These are phyloP conservation scores for Flaveria bidentis DNA, from an alignment of 129 eudicot genomes.

Conservation along the genomic window DNA sequence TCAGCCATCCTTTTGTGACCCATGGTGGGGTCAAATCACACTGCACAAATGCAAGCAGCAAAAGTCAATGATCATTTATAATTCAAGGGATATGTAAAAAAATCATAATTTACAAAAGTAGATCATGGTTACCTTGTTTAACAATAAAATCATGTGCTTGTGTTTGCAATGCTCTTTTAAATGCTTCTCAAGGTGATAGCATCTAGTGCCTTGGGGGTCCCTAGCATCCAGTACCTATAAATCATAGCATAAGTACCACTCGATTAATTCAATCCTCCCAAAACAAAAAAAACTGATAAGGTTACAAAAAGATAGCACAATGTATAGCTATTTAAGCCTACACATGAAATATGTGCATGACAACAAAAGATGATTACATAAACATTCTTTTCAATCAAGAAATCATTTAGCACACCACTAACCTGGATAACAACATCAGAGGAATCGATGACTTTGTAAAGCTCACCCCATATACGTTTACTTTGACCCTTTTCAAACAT, in stretches of 20 bases:
- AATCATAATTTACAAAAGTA: not conserved
- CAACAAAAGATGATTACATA: not conserved
- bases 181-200: constrained; percentile 95
- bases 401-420: constrained; percentile 3
- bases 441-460: constrained; percentile 95
- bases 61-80: not conserved
- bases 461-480: constrained; percentile 99
- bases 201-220: constrained; percentile 96
- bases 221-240: constrained; percentile 94
- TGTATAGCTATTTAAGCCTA: not conserved
- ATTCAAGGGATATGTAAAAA: not conserved
- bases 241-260: not conserved
- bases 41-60: constrained; percentile 33
- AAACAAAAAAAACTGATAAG: not conserved
- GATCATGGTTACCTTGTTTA: constrained; percentile 65
- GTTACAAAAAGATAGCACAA: not conserved
- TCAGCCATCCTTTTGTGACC: constrained; percentile 98
- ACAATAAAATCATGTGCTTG: constrained; percentile 78
- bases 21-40: constrained; percentile 98
- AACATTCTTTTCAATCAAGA: not conserved
- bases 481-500: constrained; percentile 99
- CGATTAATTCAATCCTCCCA: not conserved
- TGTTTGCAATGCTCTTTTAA: constrained; percentile 86
- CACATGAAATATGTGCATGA: not conserved
- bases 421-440: constrained; percentile 99